These are phyloP conservation scores for Vavraia culicis DNA, from an alignment of 371 early-diverging fungal species.

Conservation along the genomic window DNA sequence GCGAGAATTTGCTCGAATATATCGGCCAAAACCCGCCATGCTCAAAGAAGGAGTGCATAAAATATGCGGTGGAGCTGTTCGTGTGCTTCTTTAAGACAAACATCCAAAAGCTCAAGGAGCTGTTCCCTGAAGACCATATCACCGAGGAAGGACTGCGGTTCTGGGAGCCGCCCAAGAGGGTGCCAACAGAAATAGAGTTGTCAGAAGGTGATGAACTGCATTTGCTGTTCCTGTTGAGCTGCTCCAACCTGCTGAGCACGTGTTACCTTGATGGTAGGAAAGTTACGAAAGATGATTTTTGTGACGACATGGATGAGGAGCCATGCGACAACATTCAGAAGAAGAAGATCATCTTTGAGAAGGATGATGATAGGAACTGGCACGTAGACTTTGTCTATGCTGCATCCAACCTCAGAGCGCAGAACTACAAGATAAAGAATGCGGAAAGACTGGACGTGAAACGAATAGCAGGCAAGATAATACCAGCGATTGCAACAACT, in stretches of 20 bases:
- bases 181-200: conserved; percentile 52
- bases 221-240: conserved; percentile 64
- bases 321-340: conserved; percentile 41
- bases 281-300: conserved; percentile 58
- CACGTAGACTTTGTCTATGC: conserved; percentile 96
- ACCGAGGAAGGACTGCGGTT: conserved; percentile 61
- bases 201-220: conserved; percentile 51
- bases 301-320: conserved; percentile 58
- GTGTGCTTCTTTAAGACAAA: conserved; percentile 24
- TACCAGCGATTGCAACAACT: conserved; percentile 99
- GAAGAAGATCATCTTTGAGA: conserved; percentile 74
- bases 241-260: conserved; percentile 60
- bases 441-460: conserved; percentile 82
- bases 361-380: conserved; percentile 93
- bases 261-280: conserved; percentile 60
- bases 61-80: conserved; percentile 23
- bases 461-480: conserved; percentile 97
- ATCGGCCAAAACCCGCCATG: conserved; percentile 75
- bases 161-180: conserved; percentile 96
- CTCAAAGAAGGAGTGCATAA: conserved; percentile 49
- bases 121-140: conserved; percentile 50
- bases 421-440: conserved; percentile 71
- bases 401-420: conserved; percentile 80
- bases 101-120: conserved; percentile 32
- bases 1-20: conserved; percentile 45